Percentiles rank a stretch among this genome's conserved stretches.
Evolutionary conservation across 495 filamentous ascomycete species (phyloP).

Genomic region (Neurospora discreta): DNA sequence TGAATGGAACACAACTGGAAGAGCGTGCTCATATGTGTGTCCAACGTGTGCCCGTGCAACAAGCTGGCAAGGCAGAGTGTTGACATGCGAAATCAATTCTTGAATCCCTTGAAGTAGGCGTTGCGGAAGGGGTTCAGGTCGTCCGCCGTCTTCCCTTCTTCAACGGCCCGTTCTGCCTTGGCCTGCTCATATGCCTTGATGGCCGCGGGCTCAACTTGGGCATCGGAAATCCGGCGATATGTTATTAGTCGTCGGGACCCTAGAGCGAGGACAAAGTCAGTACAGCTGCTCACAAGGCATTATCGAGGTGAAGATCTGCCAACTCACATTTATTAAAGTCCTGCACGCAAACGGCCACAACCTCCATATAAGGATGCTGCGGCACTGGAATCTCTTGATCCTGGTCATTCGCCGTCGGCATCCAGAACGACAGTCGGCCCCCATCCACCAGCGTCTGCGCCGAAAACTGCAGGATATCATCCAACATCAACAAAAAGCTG

Average conservation of each 20-base stretch:
- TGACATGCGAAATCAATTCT: conserved; percentile 3
- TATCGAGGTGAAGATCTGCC: background rate
- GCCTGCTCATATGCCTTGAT: conserved; percentile 25
- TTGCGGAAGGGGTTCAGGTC: conserved; percentile 75
- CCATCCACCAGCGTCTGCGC: conserved; percentile 65
- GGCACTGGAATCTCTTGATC: conserved; percentile 64
- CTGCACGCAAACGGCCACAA: conserved; percentile 74
- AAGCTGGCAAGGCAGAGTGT: background rate
- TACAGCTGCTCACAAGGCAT: background rate
- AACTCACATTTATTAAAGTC: conserved; percentile 70
- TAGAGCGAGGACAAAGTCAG: conserved; percentile 18
- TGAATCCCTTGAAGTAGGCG: conserved; percentile 43
- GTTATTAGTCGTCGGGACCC: conserved; percentile 82
- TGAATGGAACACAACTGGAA: conserved; percentile 5
- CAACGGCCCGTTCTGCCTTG: conserved; percentile 15
- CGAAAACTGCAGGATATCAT: conserved; percentile 79
- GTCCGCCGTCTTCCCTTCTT: conserved; percentile 44
- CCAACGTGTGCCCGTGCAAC: background rate
- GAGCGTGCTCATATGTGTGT: background rate
- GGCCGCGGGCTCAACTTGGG: conserved; percentile 34
- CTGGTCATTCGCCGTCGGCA: conserved; percentile 82
- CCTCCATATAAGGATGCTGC: conserved; percentile 60
- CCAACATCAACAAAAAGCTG: conserved; percentile 78
- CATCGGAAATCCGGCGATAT: conserved; percentile 61
- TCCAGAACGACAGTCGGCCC: conserved; percentile 87